Evolutionary conservation across 2,329 filamentous ascomycete species (phyloP), one percentile per base, ranked within the genome.

Genomic region (Remersonia thermophila): DNA sequence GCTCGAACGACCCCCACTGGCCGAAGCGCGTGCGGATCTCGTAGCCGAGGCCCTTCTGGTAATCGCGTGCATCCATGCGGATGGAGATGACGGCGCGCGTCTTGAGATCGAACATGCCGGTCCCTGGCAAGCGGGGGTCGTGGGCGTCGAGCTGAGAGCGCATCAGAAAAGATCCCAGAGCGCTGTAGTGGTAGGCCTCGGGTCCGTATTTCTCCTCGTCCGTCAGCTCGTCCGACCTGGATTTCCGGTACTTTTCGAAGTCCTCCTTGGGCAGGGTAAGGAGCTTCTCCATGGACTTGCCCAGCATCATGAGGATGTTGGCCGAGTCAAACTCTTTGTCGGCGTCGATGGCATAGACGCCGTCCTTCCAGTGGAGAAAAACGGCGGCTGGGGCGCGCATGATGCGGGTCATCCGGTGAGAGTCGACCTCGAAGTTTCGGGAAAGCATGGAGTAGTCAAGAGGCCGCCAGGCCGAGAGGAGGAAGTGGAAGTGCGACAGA

Each of bases 271-370:
- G 72, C 13, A 91, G 59, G 0, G 91, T 96, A 18, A 98, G 68
- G 20, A 96, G 70, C 59, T 96, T 95, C 58, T 98, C 91, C 77
- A 98, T 86, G 0, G 87, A 94, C 53, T 93, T 91, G 11, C 91
- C 91, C 12, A 98, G 71, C 68, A 89, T 85, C 59, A 82, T 91
- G 33, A 98, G 69, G 23, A 98, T 74, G 47, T 84, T 96, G 23
- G 83, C 80, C 7, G 65, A 71, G 50, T 95, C 87, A 47, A 76
- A 91, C 53, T 94, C 73, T 60, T 96, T 98, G 59, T 98, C 91
- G 1, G 87, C 84, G 55, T 98, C 91, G 40, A 98, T 91, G 4
- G 89, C 87, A 55, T 98, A 98, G 1, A 77, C 72, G 1, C 87
- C 89, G 51, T 94, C 73, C 46, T 83, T 81, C 58, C 78, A 83